Evolutionary conservation across 2,329 filamentous ascomycete genomes (phyloP).

Genomic region (Fusarium papillatum): DNA sequence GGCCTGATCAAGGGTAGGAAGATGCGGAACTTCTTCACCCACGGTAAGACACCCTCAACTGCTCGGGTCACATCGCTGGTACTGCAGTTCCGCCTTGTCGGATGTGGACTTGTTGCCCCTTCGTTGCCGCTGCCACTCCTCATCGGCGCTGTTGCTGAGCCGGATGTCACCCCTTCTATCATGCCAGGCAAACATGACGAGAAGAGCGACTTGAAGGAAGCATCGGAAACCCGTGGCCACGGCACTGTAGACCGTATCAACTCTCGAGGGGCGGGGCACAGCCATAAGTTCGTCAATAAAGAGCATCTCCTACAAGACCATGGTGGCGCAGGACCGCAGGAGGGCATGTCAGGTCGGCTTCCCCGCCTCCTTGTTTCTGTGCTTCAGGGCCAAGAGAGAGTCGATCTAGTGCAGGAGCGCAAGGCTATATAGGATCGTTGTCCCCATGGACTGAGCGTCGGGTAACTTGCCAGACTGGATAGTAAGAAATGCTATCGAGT

Average conservation of each 20-base stretch:
- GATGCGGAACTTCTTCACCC: background rate
- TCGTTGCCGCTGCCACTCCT: background rate
- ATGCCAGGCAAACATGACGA: background rate
- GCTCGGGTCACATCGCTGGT: background rate
- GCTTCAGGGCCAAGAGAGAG: background rate
- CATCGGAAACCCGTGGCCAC: background rate
- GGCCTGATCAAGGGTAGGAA: background rate
- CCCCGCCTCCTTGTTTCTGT: background rate
- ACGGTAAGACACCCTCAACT: background rate
- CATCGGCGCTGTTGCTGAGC: background rate
- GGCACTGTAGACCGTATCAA: background rate
- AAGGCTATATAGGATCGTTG: background rate
- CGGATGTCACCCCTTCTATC: background rate
- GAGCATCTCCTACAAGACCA: background rate
- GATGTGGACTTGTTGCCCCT: background rate
- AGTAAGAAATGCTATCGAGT: background rate
- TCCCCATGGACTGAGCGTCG: background rate
- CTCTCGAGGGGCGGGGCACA: background rate
- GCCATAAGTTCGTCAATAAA: background rate
- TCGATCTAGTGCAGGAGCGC: background rate
- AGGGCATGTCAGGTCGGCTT: background rate
- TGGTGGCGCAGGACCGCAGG: background rate
- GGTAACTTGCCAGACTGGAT: background rate
- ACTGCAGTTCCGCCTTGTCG: background rate
- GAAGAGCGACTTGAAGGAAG: background rate